Evolutionary conservation across 805 yeast species (phyloP), one percentile per base, ranked within the genome.

Genomic region (Danielia oregonensis): DNA sequence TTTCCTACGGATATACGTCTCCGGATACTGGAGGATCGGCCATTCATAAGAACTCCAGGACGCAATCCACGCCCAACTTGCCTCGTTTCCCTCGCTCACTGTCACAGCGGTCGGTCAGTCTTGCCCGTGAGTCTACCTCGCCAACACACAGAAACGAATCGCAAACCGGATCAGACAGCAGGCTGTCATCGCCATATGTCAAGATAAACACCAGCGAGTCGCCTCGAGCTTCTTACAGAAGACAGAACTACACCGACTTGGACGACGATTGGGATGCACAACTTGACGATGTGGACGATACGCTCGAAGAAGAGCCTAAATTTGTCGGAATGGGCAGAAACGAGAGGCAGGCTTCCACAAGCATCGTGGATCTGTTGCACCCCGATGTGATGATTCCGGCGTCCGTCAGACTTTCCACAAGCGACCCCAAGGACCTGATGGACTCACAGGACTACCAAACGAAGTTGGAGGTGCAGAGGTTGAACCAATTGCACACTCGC

Each of bases 241-340:
- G 45, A 17, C 37, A 40, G n/a, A 46, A 60, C 37, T 82, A 81
- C 52, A 66, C 78, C 28, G 95, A 88, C 53, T 63, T 81, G 37
- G 96, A 88, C 55, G 95, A 85, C 48, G 96, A 87, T 58, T 88
- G 96, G 96, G 91, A 87, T 56, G 94, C 76, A 13, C 69, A 60
- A 13, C 46, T 91, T 9, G 82, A 79, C 28, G 79, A 57, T 26
- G 57, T 54, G 19, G 37, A 50, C 21, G 30, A 42, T 24, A 18
- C 33, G 12, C 14, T n/a, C 17, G 18, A n/a, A 10, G 66, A 48
- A 30, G 54, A 47, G 27, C 59, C 58, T 7, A 16, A 22, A 30
- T 14, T 13, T 13, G 11, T 17, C 17, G 12, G 12, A 13, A 12
- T 28, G 13, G 28, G 26, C 24, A 17, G 13, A 21, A 13, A 18